Evolutionary conservation across 2,329 filamentous ascomycete species (phyloP).

Genomic region (Colletotrichum higginsianum): DNA sequence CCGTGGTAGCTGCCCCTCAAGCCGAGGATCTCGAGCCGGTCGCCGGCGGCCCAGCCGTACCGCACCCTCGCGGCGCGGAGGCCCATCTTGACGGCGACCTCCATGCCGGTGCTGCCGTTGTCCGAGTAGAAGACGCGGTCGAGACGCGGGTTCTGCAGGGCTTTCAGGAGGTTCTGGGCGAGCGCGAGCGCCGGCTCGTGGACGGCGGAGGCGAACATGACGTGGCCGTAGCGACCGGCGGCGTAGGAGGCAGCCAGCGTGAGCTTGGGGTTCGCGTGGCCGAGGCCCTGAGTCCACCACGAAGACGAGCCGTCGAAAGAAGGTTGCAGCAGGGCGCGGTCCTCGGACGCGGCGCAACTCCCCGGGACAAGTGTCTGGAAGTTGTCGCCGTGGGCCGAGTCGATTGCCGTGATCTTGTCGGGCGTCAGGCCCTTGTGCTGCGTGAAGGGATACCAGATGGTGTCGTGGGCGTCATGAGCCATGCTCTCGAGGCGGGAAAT

Average conservation of each 20-base stretch:
- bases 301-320: constrained; percentile 89
- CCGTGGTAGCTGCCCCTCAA: constrained; percentile 88
- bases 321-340: constrained; percentile 65
- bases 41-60: constrained; percentile 74
- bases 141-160: constrained; percentile 75
- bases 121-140: constrained; percentile 85
- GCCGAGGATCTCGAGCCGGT: constrained; percentile 78
- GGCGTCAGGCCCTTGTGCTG: constrained; percentile 78
- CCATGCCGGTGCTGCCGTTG: constrained; percentile 86
- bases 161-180: constrained; percentile 74
- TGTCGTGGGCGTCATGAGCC: constrained; percentile 70
- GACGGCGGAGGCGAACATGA: constrained; percentile 88
- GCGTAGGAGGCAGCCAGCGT: constrained; percentile 85
- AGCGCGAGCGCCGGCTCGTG: constrained; percentile 83
- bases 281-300: constrained; percentile 93
- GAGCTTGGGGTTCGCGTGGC: constrained; percentile 81
- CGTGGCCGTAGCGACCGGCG: constrained; percentile 86
- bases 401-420: constrained; percentile 79
- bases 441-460: constrained; percentile 91
- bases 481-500: constrained; percentile 74
- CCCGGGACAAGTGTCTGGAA: constrained; percentile 72
- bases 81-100: constrained; percentile 90
- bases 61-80: constrained; percentile 77
- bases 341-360: neutral
- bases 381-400: constrained; percentile 84